Base-by-base conservation (phyloP, 2,329 filamentous ascomycete genomes). In the Penicillium fuscoglaucum region DNA sequence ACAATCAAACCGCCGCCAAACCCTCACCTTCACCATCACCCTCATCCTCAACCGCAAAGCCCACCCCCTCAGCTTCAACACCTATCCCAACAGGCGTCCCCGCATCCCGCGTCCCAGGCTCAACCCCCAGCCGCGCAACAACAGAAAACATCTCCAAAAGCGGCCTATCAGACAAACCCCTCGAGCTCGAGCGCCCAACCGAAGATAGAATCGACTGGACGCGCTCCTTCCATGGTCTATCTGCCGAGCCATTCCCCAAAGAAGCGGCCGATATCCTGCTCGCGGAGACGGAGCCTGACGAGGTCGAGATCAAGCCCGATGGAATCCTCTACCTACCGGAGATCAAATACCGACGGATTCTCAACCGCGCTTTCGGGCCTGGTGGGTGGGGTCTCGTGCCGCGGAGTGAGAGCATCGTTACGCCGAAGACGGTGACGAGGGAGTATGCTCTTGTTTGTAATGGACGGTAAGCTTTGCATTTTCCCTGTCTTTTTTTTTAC, bases 301-400 rank as follows among this genome's bases (percentile, higher is more conserved):
- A 98, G 76, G 87, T 99, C 55, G 95, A 99, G 80, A 89, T 99
- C 72, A 99, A 99, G 80, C 93, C 95, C 33, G 95, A 99, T 78
- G 95, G 95, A 35, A 93, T 99, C 66, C 81, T 98, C 59, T 99
- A 98, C 74, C 81, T 99, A 58, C 95, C 95, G 13, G 95, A 99
- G 82, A 98, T 99, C 81, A 97, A 98, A 79, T 99, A 99, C 79
- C 82, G 95, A 45, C 82, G 93, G 62, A 93, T 96, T 63, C 77
- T 99, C 68, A 97, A 98, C 55, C 81, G 83, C 69, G 91, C 92
- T 0, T 99, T 99, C 78, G 93, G 95, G 0, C 95, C 95, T 0
- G 95, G 96, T 54, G 95, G 90, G 7, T 99, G 95, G 95, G 95
- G 95, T 0, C 79, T 99, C 55, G 93, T 93, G 56, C 95, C 95